These are phyloP conservation scores for Botrytis sinoallii DNA, from an alignment of 2,329 filamentous ascomycete genomes.

Conservation along the genomic window DNA sequence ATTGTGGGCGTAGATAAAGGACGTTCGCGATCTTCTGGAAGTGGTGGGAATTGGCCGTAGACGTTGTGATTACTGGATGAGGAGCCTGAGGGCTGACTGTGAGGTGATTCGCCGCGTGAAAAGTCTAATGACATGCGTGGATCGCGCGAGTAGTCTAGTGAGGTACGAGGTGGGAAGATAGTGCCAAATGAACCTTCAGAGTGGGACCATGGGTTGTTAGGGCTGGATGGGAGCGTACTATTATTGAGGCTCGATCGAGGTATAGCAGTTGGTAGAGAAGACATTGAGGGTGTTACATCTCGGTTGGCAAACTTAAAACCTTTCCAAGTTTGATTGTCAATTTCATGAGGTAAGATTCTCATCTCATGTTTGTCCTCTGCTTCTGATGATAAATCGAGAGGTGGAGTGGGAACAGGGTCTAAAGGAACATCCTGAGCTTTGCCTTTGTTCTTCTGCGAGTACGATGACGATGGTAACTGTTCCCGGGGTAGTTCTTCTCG, in stretches of 20 bases:
- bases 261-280: slow-evolving; percentile 16
- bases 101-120: background rate
- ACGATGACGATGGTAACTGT: slow-evolving; percentile 6
- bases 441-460: background rate
- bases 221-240: slow-evolving; percentile 10
- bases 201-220: slow-evolving; percentile 11
- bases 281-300: slow-evolving; percentile 17
- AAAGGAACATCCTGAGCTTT: background rate
- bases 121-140: background rate
- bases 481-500: background rate
- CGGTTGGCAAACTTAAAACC: slow-evolving; percentile 6
- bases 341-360: slow-evolving; percentile 1
- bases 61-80: background rate
- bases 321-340: slow-evolving; percentile 8
- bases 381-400: slow-evolving; percentile 5
- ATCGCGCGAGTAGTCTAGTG: background rate
- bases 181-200: slow-evolving; percentile 10
- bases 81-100: background rate
- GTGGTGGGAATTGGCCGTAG: slow-evolving; percentile 13
- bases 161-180: background rate
- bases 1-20: slow-evolving; percentile 15
- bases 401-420: background rate
- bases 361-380: background rate
- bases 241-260: slow-evolving; percentile 18
- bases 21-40: slow-evolving; percentile 7